Base-by-base conservation (phyloP, 768 basidiomycete species). In the Lyophyllum atratum region DNA sequence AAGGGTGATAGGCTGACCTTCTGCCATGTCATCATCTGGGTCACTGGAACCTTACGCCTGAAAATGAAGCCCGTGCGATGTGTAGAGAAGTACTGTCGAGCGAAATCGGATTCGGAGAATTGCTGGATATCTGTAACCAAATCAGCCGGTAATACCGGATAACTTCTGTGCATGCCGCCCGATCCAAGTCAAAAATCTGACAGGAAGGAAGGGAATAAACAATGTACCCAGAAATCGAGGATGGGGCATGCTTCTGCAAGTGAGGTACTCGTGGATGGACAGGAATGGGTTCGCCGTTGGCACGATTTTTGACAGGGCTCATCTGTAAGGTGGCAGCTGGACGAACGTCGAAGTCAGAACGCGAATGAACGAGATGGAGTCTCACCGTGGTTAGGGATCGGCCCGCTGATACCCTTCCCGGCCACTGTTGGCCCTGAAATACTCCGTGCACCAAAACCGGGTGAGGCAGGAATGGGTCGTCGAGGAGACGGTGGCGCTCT, bases 11-110 rank as follows among this genome's bases (percentile, higher is more conserved):
- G 52, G 69, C 55, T 25, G 52, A 84, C 87, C 80, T 89, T 92
- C 70, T 96, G 95, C 92, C 93, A 96, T 47, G 84, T 80, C 91
- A 97, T 94, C 74, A 96, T 83, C 66, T 92, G 87, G 22, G 81
- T 86, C 3, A 96, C 84, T 1, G 95, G 93, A 1, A 96, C 84
- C 58, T 80, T 85, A 45, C 93, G 82, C 59, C 83, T 81, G 72
- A 94, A 94, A 56, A 94, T 88, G 67, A 96, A 87, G 0, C 95
- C 95, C 8, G 86, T 90, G n/a, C 88, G 83, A 64, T 94, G 92
- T 1, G 87, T 93, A 17, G 93, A 91, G 68, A 98, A 95, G 69
- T 95, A 96, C 62, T 86, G 87, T 45, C 78, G 80, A 33, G 95
- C 93, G 69, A 90, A 97, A 34, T 93, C 89, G 0, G 89, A 89